A percentile compares a stretch with the other conserved stretches of the same genome.
Evolutionary conservation across 805 yeast species (phyloP).

Genomic region (Spathaspora arborariae): DNA sequence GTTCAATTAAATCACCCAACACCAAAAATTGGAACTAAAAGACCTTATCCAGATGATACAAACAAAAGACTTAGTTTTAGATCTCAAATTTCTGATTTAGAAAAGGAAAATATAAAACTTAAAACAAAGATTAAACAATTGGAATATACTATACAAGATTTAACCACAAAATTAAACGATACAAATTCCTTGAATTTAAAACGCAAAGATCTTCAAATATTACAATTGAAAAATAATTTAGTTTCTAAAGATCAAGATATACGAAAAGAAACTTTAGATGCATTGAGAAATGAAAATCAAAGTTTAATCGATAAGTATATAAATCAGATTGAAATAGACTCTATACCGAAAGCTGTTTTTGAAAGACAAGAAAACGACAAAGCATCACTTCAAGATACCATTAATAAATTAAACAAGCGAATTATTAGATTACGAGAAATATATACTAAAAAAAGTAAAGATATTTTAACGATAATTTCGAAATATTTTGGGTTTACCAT

Average conservation of each 20-base stretch:
- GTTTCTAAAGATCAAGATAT: slow-evolving; percentile 57
- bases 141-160: slow-evolving; percentile 29
- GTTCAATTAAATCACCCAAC: slow-evolving; percentile 25
- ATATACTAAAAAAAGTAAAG: slow-evolving; percentile 63
- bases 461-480: slow-evolving; percentile 64
- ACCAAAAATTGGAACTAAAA: slow-evolving; percentile 9
- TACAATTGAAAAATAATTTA: slow-evolving; percentile 68
- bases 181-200: slow-evolving; percentile 16
- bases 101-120: slow-evolving; percentile 38
- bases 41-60: slow-evolving; percentile 8
- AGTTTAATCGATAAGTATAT: slow-evolving; percentile 40
- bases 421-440: slow-evolving; percentile 51
- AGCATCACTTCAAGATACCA: slow-evolving; percentile 41
- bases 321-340: slow-evolving; percentile 16
- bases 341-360: slow-evolving; percentile 59
- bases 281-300: slow-evolving; percentile 55
- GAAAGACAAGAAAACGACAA: slow-evolving; percentile 59
- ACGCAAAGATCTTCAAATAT: slow-evolving; percentile 37
- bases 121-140: slow-evolving; percentile 32
- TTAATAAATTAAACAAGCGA: slow-evolving; percentile 49
- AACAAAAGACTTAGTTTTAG: slow-evolving; percentile 8
- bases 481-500: slow-evolving; percentile 68
- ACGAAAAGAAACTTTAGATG: slow-evolving; percentile 48
- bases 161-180: slow-evolving; percentile 34
- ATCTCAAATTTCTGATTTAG: slow-evolving; percentile 21